A percentile compares a stretch with the other conserved stretches of the same genome.
These are phyloP conservation scores for Phytophthora fragariaefolia DNA, from an alignment of 352 stramenopile genomes.

Conservation along the genomic window DNA sequence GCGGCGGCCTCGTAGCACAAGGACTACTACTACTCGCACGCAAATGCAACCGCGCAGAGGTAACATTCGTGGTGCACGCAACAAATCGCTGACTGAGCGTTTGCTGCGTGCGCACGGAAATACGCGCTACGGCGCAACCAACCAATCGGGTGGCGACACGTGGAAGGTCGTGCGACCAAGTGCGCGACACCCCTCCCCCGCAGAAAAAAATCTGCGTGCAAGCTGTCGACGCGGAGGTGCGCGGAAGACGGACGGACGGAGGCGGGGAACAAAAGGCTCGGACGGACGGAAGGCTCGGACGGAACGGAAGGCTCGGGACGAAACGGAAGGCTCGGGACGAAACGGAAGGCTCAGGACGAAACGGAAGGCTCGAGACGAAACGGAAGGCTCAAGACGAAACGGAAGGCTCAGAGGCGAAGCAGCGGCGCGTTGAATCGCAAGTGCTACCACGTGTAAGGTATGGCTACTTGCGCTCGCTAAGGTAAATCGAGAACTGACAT, in stretches of 20 bases:
- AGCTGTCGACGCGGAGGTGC: no score
- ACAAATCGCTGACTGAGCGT: background rate
- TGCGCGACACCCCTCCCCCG: background rate
- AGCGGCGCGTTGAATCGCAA: background rate
- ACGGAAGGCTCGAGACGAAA: background rate
- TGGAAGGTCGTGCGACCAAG: background rate
- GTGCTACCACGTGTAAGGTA: background rate
- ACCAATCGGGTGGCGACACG: background rate
- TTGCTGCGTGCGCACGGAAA: background rate
- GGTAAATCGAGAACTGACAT: background rate
- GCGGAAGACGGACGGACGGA: no score
- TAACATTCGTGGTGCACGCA: background rate
- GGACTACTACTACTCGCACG: slow-evolving; percentile 19
- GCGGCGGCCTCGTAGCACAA: slow-evolving; percentile 36
- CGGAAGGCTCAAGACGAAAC: background rate
- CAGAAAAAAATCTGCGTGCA: no score
- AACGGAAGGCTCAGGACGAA: background rate
- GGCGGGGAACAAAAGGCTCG: background rate
- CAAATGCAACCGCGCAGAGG: background rate
- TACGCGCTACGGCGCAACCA: background rate
- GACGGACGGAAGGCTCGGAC: no score
- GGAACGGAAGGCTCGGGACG: no score
- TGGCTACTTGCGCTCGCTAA: background rate
- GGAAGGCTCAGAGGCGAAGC: background rate
- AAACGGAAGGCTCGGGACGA: background rate